Evolutionary conservation across 2,329 filamentous ascomycete genomes (phyloP).

Genomic region (Immersiporthe knoxdaviesiana): DNA sequence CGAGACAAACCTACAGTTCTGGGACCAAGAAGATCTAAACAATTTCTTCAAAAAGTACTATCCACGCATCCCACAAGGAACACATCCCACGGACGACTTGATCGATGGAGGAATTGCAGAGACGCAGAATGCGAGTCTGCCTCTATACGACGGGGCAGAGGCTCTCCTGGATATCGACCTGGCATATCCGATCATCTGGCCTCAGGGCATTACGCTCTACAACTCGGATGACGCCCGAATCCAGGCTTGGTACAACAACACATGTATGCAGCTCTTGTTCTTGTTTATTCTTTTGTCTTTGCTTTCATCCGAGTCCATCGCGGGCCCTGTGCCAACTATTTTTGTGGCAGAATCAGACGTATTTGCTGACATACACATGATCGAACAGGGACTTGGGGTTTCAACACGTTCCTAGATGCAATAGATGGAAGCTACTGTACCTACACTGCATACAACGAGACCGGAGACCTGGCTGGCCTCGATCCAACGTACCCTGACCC

Average conservation of each 20-base stretch:
- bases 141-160: conserved; percentile 36
- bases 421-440: conserved; percentile 56
- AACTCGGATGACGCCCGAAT: conserved; percentile 49
- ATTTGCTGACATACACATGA: background rate
- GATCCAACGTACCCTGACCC: conserved; percentile 55
- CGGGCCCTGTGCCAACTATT: too few species aligned
- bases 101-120: conserved; percentile 26
- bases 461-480: conserved; percentile 44
- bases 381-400: conserved; percentile 18
- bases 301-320: too few species aligned
- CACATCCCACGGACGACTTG: conserved; percentile 14
- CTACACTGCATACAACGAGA: conserved; percentile 50
- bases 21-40: conserved; percentile 30
- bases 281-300: background rate
- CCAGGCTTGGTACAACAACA: conserved; percentile 32
- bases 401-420: conserved; percentile 43
- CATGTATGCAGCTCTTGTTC: background rate
- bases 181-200: conserved; percentile 44
- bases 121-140: conserved; percentile 7
- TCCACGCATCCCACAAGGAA: conserved; percentile 18
- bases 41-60: conserved; percentile 14
- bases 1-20: conserved; percentile 42
- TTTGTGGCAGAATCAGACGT: too few species aligned
- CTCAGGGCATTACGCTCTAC: conserved; percentile 43
- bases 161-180: conserved; percentile 43